These are phyloP conservation scores for Collybia sordida DNA, from an alignment of 768 basidiomycete genomes.

Conservation along the genomic window DNA sequence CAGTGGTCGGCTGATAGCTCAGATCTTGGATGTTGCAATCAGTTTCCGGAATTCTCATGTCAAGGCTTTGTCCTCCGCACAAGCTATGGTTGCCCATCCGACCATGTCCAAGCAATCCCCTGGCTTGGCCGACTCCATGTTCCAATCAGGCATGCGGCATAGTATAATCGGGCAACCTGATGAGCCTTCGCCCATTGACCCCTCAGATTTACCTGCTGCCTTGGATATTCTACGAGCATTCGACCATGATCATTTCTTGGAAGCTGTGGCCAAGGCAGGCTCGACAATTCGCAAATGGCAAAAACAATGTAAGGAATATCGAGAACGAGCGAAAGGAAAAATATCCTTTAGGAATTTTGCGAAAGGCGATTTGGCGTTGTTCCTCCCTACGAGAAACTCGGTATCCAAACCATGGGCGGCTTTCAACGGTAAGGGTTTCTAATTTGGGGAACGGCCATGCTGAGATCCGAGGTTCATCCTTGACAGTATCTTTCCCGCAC, in stretches of 20 bases:
- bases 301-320: constrained; percentile 94
- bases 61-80: constrained; percentile 65
- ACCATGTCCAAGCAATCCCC: constrained; percentile 43
- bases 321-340: constrained; percentile 94
- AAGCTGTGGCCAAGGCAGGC: constrained; percentile 78
- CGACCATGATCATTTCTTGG: constrained; percentile 84
- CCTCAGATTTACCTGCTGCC: constrained; percentile 69
- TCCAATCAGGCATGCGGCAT: constrained; percentile 52
- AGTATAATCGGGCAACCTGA: constrained; percentile 50
- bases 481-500: constrained; percentile 90
- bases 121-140: constrained; percentile 48
- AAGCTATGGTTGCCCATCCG: constrained; percentile 56
- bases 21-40: constrained; percentile 79
- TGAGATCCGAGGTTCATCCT: constrained; percentile 36
- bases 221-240: constrained; percentile 71
- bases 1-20: constrained; percentile 69
- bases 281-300: constrained; percentile 94
- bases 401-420: constrained; percentile 96
- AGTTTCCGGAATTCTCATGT: constrained; percentile 76
- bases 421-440: constrained; percentile 76
- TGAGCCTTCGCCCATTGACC: constrained; percentile 77
- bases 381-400: constrained; percentile 94
- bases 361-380: constrained; percentile 93
- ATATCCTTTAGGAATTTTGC: constrained; percentile 95
- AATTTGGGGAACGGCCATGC: background rate